Percentiles rank a stretch among this genome's conserved stretches.
Conservation (phyloP, 495 filamentous ascomycete genomes). For the Saxispiralis lemnorum region DNA sequence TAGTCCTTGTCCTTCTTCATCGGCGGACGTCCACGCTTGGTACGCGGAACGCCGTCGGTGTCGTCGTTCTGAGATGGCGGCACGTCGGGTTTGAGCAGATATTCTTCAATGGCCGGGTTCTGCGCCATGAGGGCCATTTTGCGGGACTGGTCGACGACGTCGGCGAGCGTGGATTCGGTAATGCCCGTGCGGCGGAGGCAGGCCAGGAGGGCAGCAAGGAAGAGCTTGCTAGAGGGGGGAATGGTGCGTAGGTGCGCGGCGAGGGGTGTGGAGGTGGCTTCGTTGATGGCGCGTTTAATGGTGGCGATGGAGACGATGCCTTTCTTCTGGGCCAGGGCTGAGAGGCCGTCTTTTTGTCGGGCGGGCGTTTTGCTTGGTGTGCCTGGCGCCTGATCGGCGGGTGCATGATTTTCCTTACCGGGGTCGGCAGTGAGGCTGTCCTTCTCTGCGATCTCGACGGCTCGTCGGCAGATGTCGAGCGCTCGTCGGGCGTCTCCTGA, state of each 20-base stretch:
- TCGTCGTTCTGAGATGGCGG: background rate
- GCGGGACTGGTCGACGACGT: constrained; percentile 78
- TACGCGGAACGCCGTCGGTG: constrained; percentile 7
- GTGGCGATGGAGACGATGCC: constrained; percentile 66
- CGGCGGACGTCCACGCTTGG: constrained; percentile 20
- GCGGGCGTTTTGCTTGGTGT: constrained; percentile 29
- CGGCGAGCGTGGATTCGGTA: constrained; percentile 71
- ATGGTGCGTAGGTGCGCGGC: constrained; percentile 71
- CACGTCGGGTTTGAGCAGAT: constrained; percentile 14
- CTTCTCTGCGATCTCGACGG: constrained; percentile 86
- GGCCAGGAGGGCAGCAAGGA: constrained; percentile 63
- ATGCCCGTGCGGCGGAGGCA: constrained; percentile 69
- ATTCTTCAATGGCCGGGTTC: constrained; percentile 18
- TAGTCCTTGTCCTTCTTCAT: constrained; percentile 11
- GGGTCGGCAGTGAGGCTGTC: constrained; percentile 24
- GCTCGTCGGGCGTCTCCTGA: constrained; percentile 85
- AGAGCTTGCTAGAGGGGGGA: constrained; percentile 64
- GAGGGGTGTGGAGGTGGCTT: constrained; percentile 80
- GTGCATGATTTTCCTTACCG: constrained; percentile 21
- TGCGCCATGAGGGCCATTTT: constrained; percentile 49
- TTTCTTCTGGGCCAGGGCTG: constrained; percentile 2
- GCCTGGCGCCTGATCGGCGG: constrained; percentile 19
- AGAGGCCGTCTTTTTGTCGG: constrained; percentile 9
- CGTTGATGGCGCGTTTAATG: constrained; percentile 82
- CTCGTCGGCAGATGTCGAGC: constrained; percentile 85